These are phyloP conservation scores for Leccinum truebloodii DNA, from an alignment of 768 basidiomycete species.

Conservation along the genomic window DNA sequence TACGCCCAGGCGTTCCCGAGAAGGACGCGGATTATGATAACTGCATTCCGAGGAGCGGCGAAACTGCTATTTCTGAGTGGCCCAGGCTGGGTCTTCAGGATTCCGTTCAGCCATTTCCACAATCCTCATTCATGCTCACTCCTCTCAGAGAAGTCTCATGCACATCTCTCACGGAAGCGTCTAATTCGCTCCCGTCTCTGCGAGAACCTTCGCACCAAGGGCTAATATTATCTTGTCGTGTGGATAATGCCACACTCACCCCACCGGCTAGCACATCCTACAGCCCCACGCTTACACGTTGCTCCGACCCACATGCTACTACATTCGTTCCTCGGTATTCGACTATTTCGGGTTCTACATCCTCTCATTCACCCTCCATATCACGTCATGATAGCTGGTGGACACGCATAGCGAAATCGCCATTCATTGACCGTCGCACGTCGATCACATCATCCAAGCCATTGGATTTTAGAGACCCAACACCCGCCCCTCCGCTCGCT, in stretches of 20 bases:
- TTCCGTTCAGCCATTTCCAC: conserved; percentile 17
- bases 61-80: conserved; percentile 16
- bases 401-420: conserved; percentile 66
- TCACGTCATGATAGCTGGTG: conserved; percentile 79
- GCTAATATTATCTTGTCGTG: conserved; percentile 26
- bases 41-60: conserved; percentile 11
- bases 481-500: conserved; percentile 66
- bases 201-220: conserved; percentile 26
- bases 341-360: conserved; percentile 44
- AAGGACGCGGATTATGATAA: conserved; percentile 24
- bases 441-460: conserved; percentile 40
- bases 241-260: conserved; percentile 24
- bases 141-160: conserved; percentile 34
- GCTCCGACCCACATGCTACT: conserved; percentile 31
- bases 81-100: conserved; percentile 15
- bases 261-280: conserved; percentile 13
- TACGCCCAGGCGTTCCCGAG: conserved; percentile 13
- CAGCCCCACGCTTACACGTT: conserved; percentile 25
- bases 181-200: conserved; percentile 27
- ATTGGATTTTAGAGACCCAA: conserved; percentile 76
- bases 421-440: conserved; percentile 58
- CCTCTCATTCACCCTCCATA: conserved; percentile 47
- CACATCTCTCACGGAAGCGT: conserved; percentile 14
- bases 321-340: conserved; percentile 37
- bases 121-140: conserved; percentile 31